Percentiles rank a stretch among this genome's conserved stretches.
Evolutionary conservation across 495 filamentous ascomycete species (phyloP).

Genomic region (Podospora pseudocomata): DNA sequence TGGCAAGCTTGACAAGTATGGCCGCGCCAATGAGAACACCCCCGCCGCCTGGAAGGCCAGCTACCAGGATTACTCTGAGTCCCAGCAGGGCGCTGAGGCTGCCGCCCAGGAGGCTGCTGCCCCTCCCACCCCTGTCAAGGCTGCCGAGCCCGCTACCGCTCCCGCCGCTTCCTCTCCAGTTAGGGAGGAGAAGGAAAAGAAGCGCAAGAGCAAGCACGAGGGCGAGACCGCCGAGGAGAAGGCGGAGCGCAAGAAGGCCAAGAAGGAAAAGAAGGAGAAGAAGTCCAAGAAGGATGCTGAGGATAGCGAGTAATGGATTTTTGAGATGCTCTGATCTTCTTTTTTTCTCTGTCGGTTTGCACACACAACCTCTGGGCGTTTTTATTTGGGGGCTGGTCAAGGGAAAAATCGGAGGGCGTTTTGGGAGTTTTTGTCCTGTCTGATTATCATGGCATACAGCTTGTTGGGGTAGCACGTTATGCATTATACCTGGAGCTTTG

Average conservation of each 20-base stretch:
- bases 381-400: background rate
- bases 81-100: constrained; percentile 32
- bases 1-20: constrained; percentile 96
- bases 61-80: constrained; percentile 83
- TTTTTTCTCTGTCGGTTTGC: constrained; percentile 1
- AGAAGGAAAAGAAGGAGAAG: constrained; percentile 68
- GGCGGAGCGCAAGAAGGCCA: constrained; percentile 69
- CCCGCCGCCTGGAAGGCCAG: constrained; percentile 71
- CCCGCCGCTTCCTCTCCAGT: constrained; percentile 42
- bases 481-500: background rate
- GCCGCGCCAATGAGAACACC: constrained; percentile 84
- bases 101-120: constrained; percentile 39
- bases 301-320: constrained; percentile 36
- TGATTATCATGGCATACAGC: background rate
- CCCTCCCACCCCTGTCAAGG: constrained; percentile 27
- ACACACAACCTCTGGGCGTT: constrained; percentile 9
- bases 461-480: background rate
- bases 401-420: background rate
- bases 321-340: constrained; percentile 10
- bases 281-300: constrained; percentile 53
- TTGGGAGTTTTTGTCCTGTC: background rate
- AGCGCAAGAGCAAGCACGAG: constrained; percentile 74
- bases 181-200: constrained; percentile 71
- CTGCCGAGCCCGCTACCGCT: constrained; percentile 39
- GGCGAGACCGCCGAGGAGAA: constrained; percentile 74